These are phyloP conservation scores for Zygosaccharomyces pseudobailii DNA, from an alignment of 1,139 yeast species.

Conservation along the genomic window DNA sequence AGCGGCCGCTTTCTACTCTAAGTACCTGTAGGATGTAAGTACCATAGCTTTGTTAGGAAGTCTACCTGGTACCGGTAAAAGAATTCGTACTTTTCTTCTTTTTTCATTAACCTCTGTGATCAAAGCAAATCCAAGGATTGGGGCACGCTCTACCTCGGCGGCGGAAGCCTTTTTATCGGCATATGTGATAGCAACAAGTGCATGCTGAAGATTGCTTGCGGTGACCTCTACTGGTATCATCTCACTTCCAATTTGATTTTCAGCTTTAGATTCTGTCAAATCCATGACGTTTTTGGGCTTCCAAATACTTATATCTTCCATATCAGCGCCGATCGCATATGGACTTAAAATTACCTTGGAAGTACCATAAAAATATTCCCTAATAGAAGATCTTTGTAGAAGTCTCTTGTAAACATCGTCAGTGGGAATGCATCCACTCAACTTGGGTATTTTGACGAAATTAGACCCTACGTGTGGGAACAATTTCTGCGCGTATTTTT, in stretches of 20 bases:
- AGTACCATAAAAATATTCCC: conserved; percentile 87
- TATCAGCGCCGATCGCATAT: conserved; percentile 54
- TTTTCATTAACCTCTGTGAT: conserved; percentile 61
- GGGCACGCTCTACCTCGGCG: conserved; percentile 50
- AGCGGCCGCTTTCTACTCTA: conserved; percentile 42
- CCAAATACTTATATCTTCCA: conserved; percentile 46
- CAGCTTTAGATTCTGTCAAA: conserved; percentile 4
- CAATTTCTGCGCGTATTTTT: conserved; percentile 33
- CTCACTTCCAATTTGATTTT: conserved; percentile 7
- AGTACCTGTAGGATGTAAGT: conserved; percentile 63
- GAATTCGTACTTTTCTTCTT: conserved; percentile 62
- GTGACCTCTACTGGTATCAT: conserved; percentile 25
- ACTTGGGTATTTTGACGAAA: conserved; percentile 25
- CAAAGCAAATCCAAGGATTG: conserved; percentile 60
- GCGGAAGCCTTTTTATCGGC: conserved; percentile 50
- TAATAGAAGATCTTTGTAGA: conserved; percentile 68
- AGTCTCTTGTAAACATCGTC: conserved; percentile 68
- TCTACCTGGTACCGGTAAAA: conserved; percentile 84
- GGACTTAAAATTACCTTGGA: conserved; percentile 67
- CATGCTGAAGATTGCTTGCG: conserved; percentile 50
- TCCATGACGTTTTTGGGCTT: conserved; percentile 37
- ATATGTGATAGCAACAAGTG: conserved; percentile 69
- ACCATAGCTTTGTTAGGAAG: conserved; percentile 68
- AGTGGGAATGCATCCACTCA: conserved; percentile 51
- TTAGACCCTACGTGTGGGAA: conserved; percentile 15